A percentile compares a stretch with the other conserved stretches of the same genome.
Evolutionary conservation across 2,329 filamentous ascomycete species (phyloP).

Genomic region (Cladosporium sp.): DNA sequence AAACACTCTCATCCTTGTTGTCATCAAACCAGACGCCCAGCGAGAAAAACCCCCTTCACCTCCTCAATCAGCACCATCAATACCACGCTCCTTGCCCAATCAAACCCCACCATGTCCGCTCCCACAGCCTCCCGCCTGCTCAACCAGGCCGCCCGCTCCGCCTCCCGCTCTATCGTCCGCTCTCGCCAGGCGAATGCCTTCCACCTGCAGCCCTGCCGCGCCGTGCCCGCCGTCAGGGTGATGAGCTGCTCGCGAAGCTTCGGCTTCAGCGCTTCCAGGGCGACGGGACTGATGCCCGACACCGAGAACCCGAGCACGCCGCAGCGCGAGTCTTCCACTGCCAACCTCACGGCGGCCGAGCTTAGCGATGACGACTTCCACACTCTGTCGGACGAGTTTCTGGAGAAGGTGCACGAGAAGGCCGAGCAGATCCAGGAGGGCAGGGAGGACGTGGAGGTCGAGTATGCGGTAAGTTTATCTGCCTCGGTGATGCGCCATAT

Average conservation of each 20-base stretch:
- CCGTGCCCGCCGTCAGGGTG: constrained; percentile 6
- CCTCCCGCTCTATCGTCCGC: constrained; percentile 18
- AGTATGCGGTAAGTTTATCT: constrained; percentile 70
- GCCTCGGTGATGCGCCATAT: neutral
- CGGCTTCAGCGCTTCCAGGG: constrained; percentile 4
- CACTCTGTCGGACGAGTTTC: constrained; percentile 69
- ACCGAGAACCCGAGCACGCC: constrained; percentile 38
- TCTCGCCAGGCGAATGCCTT: constrained; percentile 12
- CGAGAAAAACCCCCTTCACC: neutral
- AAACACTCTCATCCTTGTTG: constrained; percentile 4
- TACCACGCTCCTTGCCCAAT: neutral
- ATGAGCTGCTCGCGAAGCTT: constrained; percentile 11
- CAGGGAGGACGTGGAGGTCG: constrained; percentile 74
- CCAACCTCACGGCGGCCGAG: constrained; percentile 31
- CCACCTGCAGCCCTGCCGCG: constrained; percentile 6
- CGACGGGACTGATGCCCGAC: constrained; percentile 40
- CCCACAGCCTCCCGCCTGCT: constrained; percentile 21
- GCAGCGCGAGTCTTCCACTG: constrained; percentile 45
- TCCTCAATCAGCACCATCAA: neutral
- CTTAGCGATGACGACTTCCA: constrained; percentile 72
- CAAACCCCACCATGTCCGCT: constrained; percentile 21
- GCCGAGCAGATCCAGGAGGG: constrained; percentile 73
- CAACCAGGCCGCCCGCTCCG: constrained; percentile 20
- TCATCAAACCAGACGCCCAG: neutral
- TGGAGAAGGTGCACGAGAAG: constrained; percentile 55